These are phyloP conservation scores for Solanum arcanum DNA, from an alignment of 257 asterid genomes.

Conservation along the genomic window DNA sequence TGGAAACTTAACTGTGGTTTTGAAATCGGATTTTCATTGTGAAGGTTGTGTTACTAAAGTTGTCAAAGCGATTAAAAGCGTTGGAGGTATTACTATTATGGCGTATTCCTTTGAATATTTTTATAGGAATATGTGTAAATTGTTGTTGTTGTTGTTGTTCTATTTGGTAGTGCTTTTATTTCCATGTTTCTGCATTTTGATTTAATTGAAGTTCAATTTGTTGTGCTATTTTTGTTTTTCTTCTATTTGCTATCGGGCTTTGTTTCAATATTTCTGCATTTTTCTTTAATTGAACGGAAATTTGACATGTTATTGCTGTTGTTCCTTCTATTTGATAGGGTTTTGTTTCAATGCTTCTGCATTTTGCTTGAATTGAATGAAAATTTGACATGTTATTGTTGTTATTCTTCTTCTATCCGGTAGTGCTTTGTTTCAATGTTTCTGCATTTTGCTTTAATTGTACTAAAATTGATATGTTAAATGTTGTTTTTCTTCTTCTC, in stretches of 20 bases:
- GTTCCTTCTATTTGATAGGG: neutral
- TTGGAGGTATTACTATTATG: conserved; percentile 30
- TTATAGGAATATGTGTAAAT: neutral
- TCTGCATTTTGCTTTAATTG: neutral
- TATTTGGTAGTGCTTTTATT: neutral
- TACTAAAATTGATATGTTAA: neutral
- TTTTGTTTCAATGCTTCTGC: neutral
- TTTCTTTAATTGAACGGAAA: neutral
- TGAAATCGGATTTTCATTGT: conserved; percentile 71
- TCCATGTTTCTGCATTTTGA: too few species aligned
- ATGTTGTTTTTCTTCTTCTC: neutral
- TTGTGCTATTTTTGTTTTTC: neutral
- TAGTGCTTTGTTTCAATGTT: neutral
- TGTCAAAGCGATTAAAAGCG: conserved; percentile 38
- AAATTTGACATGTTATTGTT: too few species aligned
- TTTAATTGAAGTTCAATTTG: neutral
- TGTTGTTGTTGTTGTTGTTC: neutral
- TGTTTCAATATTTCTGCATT: neutral
- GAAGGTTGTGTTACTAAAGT: conserved; percentile 75
- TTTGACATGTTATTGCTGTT: neutral
- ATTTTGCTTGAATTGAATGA: neutral
- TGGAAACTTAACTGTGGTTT: conserved; percentile 24
- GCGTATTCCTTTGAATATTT: neutral
- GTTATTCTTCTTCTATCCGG: neutral
- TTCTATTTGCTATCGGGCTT: neutral